phyloP scores from a whole-genome alignment of 371 early-diverging fungal genomes.

The Conidiobolus incongruus region DNA sequence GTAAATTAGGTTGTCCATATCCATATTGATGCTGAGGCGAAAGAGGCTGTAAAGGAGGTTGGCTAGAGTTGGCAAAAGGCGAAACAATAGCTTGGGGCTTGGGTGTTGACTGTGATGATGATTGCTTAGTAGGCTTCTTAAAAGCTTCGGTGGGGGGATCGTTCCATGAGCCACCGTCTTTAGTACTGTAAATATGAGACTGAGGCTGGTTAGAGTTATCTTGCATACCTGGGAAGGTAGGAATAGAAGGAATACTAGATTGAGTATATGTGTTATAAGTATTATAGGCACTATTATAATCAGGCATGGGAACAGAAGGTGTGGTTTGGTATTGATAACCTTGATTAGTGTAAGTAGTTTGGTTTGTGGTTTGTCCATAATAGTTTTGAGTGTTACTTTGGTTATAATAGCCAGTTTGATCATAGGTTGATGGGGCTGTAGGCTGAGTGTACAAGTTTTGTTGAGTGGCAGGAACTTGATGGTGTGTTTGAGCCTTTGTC shows the following conservation, averaged over 20 bases:
- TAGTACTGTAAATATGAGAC: not conserved
- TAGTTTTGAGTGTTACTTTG: conserved; percentile 7
- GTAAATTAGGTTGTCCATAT: conserved; percentile 3
- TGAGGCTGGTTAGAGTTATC: not conserved
- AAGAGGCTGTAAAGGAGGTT: conserved; percentile 6
- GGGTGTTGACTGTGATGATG: not conserved
- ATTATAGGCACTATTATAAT: not conserved
- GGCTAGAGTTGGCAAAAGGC: conserved; percentile 7
- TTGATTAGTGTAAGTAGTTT: conserved; percentile 8
- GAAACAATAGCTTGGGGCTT: conserved; percentile 4
- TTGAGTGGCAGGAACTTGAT: not conserved
- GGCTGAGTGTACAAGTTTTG: conserved; percentile 1
- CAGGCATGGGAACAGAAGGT: conserved; percentile 4
- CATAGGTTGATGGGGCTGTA: conserved; percentile 3
- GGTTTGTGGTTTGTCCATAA: conserved; percentile 6
- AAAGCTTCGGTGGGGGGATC: conserved; percentile 8
- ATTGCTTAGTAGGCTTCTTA: not conserved
- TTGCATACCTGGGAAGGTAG: not conserved
- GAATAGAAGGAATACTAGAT: not conserved
- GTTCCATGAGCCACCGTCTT: conserved; percentile 7
- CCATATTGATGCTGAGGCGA: conserved; percentile 6
- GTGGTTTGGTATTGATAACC: conserved; percentile 8
- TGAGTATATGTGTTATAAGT: conserved; percentile 3
- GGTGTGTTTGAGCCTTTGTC: conserved; percentile 2
- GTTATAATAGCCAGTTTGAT: conserved; percentile 10